phyloP scores from a whole-genome alignment of 805 yeast genomes.

The Starmerella davenportii region DNA sequence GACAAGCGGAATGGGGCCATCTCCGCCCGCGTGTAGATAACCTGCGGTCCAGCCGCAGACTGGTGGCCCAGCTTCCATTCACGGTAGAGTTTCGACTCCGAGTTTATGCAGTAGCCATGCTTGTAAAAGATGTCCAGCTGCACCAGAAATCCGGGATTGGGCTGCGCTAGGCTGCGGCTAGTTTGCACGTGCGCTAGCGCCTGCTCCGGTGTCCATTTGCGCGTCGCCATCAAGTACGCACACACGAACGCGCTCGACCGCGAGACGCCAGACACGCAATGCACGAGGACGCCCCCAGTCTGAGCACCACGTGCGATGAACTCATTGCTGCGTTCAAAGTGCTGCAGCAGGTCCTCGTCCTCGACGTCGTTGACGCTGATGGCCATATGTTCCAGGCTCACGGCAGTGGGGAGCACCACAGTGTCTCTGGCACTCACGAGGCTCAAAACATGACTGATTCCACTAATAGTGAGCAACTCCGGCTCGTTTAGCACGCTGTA shows the following conservation, averaged over 20 bases:
- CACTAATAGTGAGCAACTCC: slow-evolving; percentile 8
- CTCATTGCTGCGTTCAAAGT: slow-evolving; percentile 40
- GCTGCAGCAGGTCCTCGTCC: slow-evolving; percentile 43
- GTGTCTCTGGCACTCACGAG: slow-evolving; percentile 28
- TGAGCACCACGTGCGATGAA: slow-evolving; percentile 44
- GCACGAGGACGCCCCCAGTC: slow-evolving; percentile 24
- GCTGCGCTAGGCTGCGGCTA: slow-evolving; percentile 41
- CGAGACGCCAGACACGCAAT: slow-evolving; percentile 75
- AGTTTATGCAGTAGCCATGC: slow-evolving; percentile 22
- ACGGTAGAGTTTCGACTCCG: slow-evolving; percentile 23
- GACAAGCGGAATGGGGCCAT: slow-evolving; percentile 11
- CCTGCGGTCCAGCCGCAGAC: slow-evolving; percentile 11
- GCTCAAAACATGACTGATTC: slow-evolving; percentile 58
- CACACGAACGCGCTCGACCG: slow-evolving; percentile 72
- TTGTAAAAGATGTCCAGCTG: slow-evolving; percentile 51
- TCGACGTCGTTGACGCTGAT: slow-evolving; percentile 58
- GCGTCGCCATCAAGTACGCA: slow-evolving; percentile 74
- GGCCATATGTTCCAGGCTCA: slow-evolving; percentile 4
- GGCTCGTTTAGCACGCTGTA: not conserved
- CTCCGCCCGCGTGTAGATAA: slow-evolving; percentile 25
- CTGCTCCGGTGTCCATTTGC: slow-evolving; percentile 35
- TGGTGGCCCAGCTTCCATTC: slow-evolving; percentile 24
- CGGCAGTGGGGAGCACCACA: slow-evolving; percentile 3
- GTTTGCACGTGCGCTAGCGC: slow-evolving; percentile 63
- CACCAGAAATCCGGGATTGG: slow-evolving; percentile 55